Base-by-base conservation (phyloP, 805 yeast genomes). In the Metschnikowia dekortorum region DNA sequence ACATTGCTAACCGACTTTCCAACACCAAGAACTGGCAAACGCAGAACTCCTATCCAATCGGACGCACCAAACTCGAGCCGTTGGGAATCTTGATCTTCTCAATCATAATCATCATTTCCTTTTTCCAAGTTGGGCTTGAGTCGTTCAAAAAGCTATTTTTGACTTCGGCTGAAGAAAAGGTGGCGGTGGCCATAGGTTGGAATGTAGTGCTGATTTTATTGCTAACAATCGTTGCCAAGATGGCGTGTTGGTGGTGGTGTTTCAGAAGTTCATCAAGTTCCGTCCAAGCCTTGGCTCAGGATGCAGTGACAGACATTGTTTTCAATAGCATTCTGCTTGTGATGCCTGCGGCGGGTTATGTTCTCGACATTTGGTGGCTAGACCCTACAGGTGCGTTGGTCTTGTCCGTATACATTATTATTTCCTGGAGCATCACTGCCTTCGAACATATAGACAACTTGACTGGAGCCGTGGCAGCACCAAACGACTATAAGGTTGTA, bases 221-320 rank as follows among this genome's bases (percentile, higher is more conserved):
- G 0, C 49, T 76, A 14, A 87, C 95, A 0, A 82, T 87, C 16
- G 59, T 78, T 4, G 71, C 79, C 30, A 87, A 87, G 60, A 56
- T 82, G 6, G 74, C 71, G 1, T 83, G 89, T 58, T 87, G 80
- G 75, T 30, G 78, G 10, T 80, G 87, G 81, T 87, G 92, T 61
- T 69, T 77, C 37, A 66, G 71, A 11, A 76, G 85, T 53, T 68
- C 75, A 14, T 83, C 89, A 13, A 78, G 85, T 14, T 82, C 90
- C 0, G 84, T 87, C 2, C 85, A 82, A 60, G 95, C 95, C 0
- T 69, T 87, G 49, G 88, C 91, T 1, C 92, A 86, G 64, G 95
- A 87, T 66, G 94, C 94, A 0, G 73, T 77, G 66, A 87, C 91
- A 0, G 95, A 87, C 64, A 79, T 87, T 32, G 76, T 86, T 3